Evolutionary conservation across 768 basidiomycete species (phyloP), one percentile per base, ranked within the genome.

Genomic region (Flagelloscypha sp.): DNA sequence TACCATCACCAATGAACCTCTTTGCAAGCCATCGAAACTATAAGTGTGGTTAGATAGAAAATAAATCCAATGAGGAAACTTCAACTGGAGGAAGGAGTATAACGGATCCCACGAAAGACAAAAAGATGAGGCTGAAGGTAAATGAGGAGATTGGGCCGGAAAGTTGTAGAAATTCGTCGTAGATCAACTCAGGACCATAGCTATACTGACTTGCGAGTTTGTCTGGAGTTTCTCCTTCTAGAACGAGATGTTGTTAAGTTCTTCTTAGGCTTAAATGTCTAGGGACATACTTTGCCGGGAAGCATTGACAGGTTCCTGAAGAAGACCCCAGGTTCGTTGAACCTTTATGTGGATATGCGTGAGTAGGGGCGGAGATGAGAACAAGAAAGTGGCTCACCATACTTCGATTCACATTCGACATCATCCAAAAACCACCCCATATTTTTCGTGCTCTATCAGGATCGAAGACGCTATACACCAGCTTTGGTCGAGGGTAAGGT

Each of bases 131-230:
- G n/a, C 68, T 62, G 9, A 65, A 36, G 2, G 68, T 9, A 5
- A 68, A 29, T 9, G 72, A 63, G n/a, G 59, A 48, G 4, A 76
- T 4, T 16, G 50, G 53, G 22, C 60, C 63, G 4, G 57, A 50
- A 32, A 59, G 63, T 3, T 56, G 59, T 44, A 72, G 13, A 38
- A 83, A 82, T 54, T 93, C 89, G 33, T 78, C 75, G 53, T 92
- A 94, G 29, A 61, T 61, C 64, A 95, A 89, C 2, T 69, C 49
- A 0, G 74, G 62, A 5, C 86, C 92, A 48, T 93, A 92, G 10
- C n/a, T n/a, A n/a, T n/a, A n/a, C n/a, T n/a, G n/a, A n/a, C n/a
- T n/a, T n/a, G n/a, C n/a, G n/a, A n/a, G n/a, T n/a, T n/a, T n/a
- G n/a, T n/a, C n/a, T n/a, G n/a, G n/a, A n/a, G n/a, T n/a, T n/a